Percentiles rank a stretch among this genome's conserved stretches.
These are phyloP conservation scores for Coniosporium tulheliwenetii DNA, from an alignment of 2,329 filamentous ascomycete genomes.

Conservation along the genomic window DNA sequence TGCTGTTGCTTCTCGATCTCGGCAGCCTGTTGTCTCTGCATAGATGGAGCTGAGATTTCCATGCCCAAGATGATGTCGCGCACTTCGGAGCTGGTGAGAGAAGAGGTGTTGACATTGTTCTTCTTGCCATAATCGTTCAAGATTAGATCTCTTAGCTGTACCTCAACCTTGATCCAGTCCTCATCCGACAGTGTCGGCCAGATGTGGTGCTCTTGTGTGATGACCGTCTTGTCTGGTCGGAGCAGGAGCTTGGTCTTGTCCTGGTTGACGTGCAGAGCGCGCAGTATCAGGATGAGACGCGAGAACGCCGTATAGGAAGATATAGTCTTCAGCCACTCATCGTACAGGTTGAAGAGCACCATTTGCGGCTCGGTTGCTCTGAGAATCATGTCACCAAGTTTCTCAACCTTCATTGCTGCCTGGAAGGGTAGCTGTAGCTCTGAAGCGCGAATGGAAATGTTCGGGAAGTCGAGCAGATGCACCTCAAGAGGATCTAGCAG, in stretches of 20 bases:
- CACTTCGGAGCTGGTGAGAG: constrained; percentile 90
- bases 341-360: constrained; percentile 97
- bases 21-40: constrained; percentile 95
- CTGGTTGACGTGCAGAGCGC: constrained; percentile 90
- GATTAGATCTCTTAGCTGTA: constrained; percentile 85
- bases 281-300: constrained; percentile 78
- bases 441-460: constrained; percentile 95
- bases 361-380: constrained; percentile 98
- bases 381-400: constrained; percentile 96
- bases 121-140: constrained; percentile 99
- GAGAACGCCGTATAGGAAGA: constrained; percentile 98
- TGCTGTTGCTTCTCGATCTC: constrained; percentile 99
- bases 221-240: constrained; percentile 91
- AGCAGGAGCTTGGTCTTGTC: constrained; percentile 96
- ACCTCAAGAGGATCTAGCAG: constrained; percentile 93
- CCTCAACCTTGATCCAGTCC: constrained; percentile 99
- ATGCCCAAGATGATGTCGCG: constrained; percentile 97
- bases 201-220: constrained; percentile 97
- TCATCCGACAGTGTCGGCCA: constrained; percentile 92
- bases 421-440: constrained; percentile 97
- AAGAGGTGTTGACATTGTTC: constrained; percentile 98
- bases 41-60: constrained; percentile 95
- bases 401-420: constrained; percentile 99
- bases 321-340: constrained; percentile 97
- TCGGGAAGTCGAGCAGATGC: constrained; percentile 93